phyloP scores from a whole-genome alignment of 2,329 filamentous ascomycete genomes.

The Cercospora zeae-maydis region DNA sequence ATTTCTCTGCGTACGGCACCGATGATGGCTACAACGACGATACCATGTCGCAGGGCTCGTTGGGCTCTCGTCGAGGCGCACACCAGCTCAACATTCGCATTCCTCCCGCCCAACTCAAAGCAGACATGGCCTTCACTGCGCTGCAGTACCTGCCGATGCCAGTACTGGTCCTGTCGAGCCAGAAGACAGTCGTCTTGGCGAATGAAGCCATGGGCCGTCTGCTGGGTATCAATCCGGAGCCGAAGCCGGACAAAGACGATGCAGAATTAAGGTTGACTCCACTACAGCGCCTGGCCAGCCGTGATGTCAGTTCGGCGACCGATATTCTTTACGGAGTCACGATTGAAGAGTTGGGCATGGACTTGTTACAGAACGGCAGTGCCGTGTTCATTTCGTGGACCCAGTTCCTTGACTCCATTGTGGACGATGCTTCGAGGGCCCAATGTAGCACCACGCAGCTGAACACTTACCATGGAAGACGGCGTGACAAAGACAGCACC shows the following conservation, averaged over 20 bases:
- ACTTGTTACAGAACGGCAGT: constrained; percentile 65
- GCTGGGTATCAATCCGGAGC: constrained; percentile 55
- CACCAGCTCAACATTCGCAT: constrained; percentile 34
- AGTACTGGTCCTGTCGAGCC: constrained; percentile 62
- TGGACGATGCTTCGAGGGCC: constrained; percentile 39
- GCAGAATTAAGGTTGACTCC: constrained; percentile 20
- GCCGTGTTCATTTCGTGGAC: constrained; percentile 52
- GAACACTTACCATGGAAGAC: constrained; percentile 27
- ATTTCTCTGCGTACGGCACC: constrained; percentile 32
- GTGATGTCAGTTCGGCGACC: constrained; percentile 43
- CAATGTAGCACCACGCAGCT: constrained; percentile 30
- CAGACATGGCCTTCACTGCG: constrained; percentile 58
- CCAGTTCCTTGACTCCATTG: constrained; percentile 45
- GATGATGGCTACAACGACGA: constrained; percentile 23
- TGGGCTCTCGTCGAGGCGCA: constrained; percentile 23
- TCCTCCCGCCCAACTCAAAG: constrained; percentile 31
- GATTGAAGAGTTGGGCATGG: constrained; percentile 67
- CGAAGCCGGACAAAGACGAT: constrained; percentile 16
- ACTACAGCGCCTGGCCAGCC: constrained; percentile 20
- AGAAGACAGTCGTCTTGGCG: constrained; percentile 68
- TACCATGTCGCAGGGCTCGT: constrained; percentile 18
- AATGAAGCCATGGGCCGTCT: constrained; percentile 73
- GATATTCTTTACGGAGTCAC: constrained; percentile 64
- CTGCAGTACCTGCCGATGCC: constrained; percentile 73
- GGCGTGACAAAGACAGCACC: constrained; percentile 23